Percentiles rank a stretch among this genome's conserved stretches.
Conservation (phyloP, 306 rosid species). For the Quercus suber region DNA sequence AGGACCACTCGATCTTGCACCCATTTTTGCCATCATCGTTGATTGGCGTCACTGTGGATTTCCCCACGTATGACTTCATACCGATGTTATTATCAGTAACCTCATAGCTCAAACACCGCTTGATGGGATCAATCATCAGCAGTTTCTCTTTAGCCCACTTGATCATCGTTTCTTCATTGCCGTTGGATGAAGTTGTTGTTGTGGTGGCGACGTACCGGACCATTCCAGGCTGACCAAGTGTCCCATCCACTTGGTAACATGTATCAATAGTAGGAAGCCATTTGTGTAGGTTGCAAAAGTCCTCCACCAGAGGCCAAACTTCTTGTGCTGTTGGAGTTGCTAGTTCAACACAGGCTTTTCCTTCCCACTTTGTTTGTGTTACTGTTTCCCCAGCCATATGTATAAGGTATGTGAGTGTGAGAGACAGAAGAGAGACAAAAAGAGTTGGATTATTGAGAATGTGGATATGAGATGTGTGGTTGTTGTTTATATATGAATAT, state of each 20-base stretch:
- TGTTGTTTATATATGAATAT: background rate
- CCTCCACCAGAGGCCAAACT: constrained; percentile 44
- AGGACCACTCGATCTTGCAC: constrained; percentile 57
- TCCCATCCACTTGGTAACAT: constrained; percentile 39
- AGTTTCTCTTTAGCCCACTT: constrained; percentile 61
- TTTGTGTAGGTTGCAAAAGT: constrained; percentile 53
- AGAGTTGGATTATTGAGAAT: too few relatives aligned
- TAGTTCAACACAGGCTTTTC: constrained; percentile 8
- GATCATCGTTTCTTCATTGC: background rate
- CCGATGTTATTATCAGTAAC: constrained; percentile 44
- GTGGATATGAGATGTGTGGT: background rate
- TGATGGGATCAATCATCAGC: constrained; percentile 35
- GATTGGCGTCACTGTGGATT: constrained; percentile 23
- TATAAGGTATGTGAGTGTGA: background rate
- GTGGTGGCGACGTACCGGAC: constrained; percentile 43
- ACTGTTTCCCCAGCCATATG: constrained; percentile 15
- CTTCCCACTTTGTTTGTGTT: constrained; percentile 33
- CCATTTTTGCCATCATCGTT: constrained; percentile 14
- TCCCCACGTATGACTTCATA: constrained; percentile 40
- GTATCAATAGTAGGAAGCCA: constrained; percentile 33
- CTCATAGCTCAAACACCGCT: constrained; percentile 46
- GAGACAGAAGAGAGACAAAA: background rate
- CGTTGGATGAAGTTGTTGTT: background rate
- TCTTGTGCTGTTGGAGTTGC: background rate
- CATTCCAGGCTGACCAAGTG: constrained; percentile 43